Conservation (phyloP, 805 yeast genomes). For the Yamadazyma tumulicola region DNA sequence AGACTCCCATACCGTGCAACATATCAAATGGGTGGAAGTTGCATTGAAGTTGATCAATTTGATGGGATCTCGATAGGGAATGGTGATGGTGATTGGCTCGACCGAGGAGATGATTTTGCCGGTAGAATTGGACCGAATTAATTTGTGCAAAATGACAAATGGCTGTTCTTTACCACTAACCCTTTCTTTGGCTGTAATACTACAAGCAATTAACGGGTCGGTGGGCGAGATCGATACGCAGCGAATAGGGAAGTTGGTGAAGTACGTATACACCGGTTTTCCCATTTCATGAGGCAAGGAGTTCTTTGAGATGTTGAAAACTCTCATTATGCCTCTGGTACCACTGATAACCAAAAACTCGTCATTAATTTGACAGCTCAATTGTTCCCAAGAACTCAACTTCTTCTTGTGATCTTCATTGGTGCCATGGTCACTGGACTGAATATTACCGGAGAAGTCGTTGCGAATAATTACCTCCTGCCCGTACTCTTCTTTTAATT, state of each 20-base stretch:
- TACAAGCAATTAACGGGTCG: slow-evolving; percentile 68
- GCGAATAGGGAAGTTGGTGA: slow-evolving; percentile 71
- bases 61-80: slow-evolving; percentile 86
- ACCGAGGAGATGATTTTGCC: slow-evolving; percentile 24
- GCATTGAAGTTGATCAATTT: slow-evolving; percentile 69
- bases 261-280: slow-evolving; percentile 61
- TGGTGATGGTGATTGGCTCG: slow-evolving; percentile 66
- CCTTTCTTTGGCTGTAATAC: slow-evolving; percentile 77
- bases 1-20: slow-evolving; percentile 75
- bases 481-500: slow-evolving; percentile 23
- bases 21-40: slow-evolving; percentile 66
- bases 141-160: slow-evolving; percentile 57
- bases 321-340: slow-evolving; percentile 65
- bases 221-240: slow-evolving; percentile 70
- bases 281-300: slow-evolving; percentile 42
- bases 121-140: slow-evolving; percentile 12
- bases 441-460: slow-evolving; percentile 20
- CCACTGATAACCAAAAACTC: slow-evolving; percentile 65
- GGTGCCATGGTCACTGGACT: slow-evolving; percentile 11
- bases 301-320: slow-evolving; percentile 47
- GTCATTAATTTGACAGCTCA: slow-evolving; percentile 58
- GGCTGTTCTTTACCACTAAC: slow-evolving; percentile 71
- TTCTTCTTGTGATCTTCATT: slow-evolving; percentile 28
- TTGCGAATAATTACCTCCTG: slow-evolving; percentile 25
- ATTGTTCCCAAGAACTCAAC: slow-evolving; percentile 54